Evolutionary conservation across 805 yeast genomes (phyloP).

Genomic region (Metschnikowia cubensis): DNA sequence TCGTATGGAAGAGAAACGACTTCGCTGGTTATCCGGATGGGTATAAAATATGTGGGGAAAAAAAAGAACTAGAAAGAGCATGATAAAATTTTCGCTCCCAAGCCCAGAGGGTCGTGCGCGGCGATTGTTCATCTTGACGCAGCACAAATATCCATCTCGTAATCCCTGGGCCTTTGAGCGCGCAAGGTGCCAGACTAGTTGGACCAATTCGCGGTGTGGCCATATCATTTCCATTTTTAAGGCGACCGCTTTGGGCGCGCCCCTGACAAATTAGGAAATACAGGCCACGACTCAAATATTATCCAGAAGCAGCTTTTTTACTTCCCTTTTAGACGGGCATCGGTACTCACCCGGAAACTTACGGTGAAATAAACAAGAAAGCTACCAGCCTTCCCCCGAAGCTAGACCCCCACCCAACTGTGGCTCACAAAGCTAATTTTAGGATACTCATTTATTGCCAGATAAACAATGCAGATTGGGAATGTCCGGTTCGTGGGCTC

Average conservation of each 20-base stretch:
- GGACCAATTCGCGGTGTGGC: background rate
- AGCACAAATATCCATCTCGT: background rate
- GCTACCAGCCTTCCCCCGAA: too few relatives aligned
- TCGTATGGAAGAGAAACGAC: conserved; percentile 37
- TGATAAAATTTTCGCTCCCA: conserved; percentile 2
- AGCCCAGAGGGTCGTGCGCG: conserved; percentile 8
- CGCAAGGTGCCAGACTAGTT: background rate
- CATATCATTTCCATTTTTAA: background rate
- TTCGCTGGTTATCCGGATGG: conserved; percentile 46
- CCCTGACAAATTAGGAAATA: background rate
- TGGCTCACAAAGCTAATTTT: background rate
- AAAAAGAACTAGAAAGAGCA: background rate
- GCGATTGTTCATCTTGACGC: background rate
- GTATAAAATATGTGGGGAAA: conserved; percentile 19
- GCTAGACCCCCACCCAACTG: too few relatives aligned
- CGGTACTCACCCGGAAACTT: too few relatives aligned
- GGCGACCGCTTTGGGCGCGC: background rate
- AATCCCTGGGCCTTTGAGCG: background rate
- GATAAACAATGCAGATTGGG: background rate
- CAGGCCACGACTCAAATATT: background rate
- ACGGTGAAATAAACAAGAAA: too few relatives aligned
- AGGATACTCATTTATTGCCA: background rate
- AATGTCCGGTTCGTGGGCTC: background rate
- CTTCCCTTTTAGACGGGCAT: background rate
- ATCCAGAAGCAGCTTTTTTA: background rate